These are phyloP conservation scores for Penicillium sp. DNA, from an alignment of 2,329 filamentous ascomycete species.

Conservation along the genomic window DNA sequence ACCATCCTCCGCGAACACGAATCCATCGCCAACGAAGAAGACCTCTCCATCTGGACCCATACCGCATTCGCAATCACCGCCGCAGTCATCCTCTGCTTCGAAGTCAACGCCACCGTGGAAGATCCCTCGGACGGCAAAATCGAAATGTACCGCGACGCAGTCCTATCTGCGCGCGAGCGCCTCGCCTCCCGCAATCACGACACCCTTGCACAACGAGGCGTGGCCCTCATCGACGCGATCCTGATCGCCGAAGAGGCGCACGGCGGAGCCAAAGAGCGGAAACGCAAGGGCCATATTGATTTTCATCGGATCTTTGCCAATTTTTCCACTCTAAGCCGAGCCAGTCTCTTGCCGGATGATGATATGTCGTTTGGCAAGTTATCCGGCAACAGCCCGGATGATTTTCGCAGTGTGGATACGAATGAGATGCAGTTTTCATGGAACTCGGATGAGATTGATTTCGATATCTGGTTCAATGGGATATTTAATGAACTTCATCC, in stretches of 20 bases:
- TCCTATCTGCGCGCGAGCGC: constrained; percentile 17
- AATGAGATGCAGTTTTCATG: constrained; percentile 16
- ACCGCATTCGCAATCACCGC: constrained; percentile 25
- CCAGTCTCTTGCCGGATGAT: constrained; percentile 9
- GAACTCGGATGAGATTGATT: constrained; percentile 21
- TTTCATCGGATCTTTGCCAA: constrained; percentile 19
- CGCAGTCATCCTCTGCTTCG: constrained; percentile 23
- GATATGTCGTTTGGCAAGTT: constrained; percentile 14
- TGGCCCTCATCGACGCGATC: constrained; percentile 22
- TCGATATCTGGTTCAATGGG: constrained; percentile 22
- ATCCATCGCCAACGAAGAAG: constrained; percentile 19
- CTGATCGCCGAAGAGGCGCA: constrained; percentile 15
- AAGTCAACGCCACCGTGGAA: constrained; percentile 17
- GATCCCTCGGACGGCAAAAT: constrained; percentile 9
- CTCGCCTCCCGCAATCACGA: constrained; percentile 18
- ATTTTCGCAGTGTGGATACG: constrained; percentile 9
- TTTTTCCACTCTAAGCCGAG: constrained; percentile 18
- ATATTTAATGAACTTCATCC: constrained; percentile 18
- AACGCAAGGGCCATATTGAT: constrained; percentile 10
- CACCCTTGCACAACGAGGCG: constrained; percentile 21
- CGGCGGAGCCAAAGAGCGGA: background rate
- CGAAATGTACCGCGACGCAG: constrained; percentile 17
- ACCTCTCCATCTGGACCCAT: constrained; percentile 24
- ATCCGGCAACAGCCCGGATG: constrained; percentile 8
- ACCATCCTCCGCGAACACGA: constrained; percentile 32